Conservation (phyloP, 768 basidiomycete genomes). For the Cyclocybe cylindracea region DNA sequence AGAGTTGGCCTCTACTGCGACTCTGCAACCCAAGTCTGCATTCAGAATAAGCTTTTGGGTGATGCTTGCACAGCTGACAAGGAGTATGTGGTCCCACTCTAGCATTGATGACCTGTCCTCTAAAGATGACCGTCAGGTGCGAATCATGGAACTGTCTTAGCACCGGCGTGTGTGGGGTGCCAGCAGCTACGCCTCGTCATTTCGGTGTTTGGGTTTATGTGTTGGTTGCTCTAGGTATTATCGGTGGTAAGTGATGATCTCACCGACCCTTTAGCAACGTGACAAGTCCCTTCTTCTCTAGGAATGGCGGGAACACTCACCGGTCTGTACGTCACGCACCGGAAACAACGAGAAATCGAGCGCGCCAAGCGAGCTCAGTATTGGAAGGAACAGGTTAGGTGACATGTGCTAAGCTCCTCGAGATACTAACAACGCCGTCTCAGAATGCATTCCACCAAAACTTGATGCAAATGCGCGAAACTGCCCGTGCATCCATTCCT, state of each 20-base stretch:
- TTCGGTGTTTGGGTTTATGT: constrained; percentile 72
- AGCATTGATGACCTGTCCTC: background rate
- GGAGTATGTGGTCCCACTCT: constrained; percentile 36
- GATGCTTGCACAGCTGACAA: constrained; percentile 56
- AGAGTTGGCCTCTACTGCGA: constrained; percentile 77
- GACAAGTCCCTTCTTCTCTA: constrained; percentile 25
- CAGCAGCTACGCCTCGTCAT: constrained; percentile 60
- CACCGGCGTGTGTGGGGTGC: constrained; percentile 60
- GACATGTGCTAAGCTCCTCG: background rate
- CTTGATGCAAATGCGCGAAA: constrained; percentile 77
- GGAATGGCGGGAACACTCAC: constrained; percentile 76
- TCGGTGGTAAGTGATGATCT: constrained; percentile 54
- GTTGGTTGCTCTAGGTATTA: constrained; percentile 68
- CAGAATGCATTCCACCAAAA: constrained; percentile 82
- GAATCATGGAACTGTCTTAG: constrained; percentile 71
- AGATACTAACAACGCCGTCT: background rate
- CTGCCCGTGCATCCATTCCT: constrained; percentile 66
- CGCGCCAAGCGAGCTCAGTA: constrained; percentile 86
- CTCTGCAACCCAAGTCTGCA: constrained; percentile 54
- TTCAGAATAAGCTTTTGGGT: constrained; percentile 56
- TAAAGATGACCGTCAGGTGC: constrained; percentile 48
- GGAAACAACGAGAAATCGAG: constrained; percentile 71
- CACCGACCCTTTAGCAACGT: background rate
- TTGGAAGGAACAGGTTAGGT: constrained; percentile 82
- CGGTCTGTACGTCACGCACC: constrained; percentile 69